A percentile compares a stretch with the other conserved stretches of the same genome.
Evolutionary conservation across 306 rosid species (phyloP).

Genomic region (Castanea crenata): DNA sequence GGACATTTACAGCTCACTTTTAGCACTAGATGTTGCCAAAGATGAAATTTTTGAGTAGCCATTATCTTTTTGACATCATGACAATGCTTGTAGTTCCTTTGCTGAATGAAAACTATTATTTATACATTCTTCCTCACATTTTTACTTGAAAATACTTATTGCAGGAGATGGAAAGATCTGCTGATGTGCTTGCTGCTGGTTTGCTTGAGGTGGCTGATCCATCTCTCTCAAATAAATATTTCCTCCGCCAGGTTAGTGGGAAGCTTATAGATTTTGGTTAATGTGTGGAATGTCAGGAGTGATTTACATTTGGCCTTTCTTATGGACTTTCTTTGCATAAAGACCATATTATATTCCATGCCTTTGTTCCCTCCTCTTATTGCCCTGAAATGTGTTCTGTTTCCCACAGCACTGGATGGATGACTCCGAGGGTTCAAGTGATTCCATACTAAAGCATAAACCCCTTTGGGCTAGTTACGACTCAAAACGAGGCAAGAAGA

Average conservation of each 20-base stretch:
- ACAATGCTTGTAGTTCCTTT: slow-evolving; percentile 1
- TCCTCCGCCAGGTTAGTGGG: slow-evolving; percentile 64
- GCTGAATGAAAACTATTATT: slow-evolving; percentile 15
- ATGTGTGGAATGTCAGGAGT: not conserved
- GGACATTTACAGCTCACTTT: slow-evolving; percentile 10
- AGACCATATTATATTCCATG: not conserved
- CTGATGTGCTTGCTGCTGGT: slow-evolving; percentile 97
- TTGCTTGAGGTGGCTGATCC: slow-evolving; percentile 98
- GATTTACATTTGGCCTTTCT: not conserved
- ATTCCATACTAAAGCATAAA: slow-evolving; percentile 88
- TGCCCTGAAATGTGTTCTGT: slow-evolving; percentile 7
- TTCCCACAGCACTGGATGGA: slow-evolving; percentile 68
- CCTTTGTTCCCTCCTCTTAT: slow-evolving; percentile 5
- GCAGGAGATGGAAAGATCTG: slow-evolving; percentile 97
- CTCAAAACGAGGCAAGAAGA: slow-evolving; percentile 55
- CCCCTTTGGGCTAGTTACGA: slow-evolving; percentile 92
- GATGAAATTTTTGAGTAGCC: slow-evolving; percentile 14
- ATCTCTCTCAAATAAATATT: slow-evolving; percentile 84
- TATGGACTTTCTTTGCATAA: not conserved
- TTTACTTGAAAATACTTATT: slow-evolving; percentile 27
- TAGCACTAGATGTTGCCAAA: not conserved
- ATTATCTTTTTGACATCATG: slow-evolving; percentile 6
- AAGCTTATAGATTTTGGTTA: not conserved
- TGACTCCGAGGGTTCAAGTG: slow-evolving; percentile 56
- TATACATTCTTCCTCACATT: slow-evolving; percentile 1